These are phyloP conservation scores for Phytopythium kandeliae DNA, from an alignment of 352 stramenopile species.

Conservation along the genomic window DNA sequence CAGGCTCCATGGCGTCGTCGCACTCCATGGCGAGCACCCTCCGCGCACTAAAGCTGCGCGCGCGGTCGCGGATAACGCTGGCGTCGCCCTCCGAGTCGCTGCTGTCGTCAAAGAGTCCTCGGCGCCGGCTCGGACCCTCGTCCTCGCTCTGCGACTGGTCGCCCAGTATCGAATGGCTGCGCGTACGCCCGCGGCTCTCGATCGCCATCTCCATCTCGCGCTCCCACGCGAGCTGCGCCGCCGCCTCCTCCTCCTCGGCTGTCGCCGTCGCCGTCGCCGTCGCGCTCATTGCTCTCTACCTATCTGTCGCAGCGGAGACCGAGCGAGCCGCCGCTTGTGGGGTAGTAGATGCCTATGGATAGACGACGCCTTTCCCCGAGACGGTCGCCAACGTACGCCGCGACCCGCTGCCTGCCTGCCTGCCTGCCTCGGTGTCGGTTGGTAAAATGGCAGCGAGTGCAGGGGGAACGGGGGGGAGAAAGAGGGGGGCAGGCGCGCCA, in stretches of 20 bases:
- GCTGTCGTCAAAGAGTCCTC: slow-evolving; percentile 6
- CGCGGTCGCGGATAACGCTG: slow-evolving; percentile 16
- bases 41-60: slow-evolving; percentile 47
- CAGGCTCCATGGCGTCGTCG: slow-evolving; percentile 8
- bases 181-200: slow-evolving; percentile 60
- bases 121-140: slow-evolving; percentile 6
- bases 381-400: not conserved
- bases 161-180: slow-evolving; percentile 76
- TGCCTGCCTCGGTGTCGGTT: slow-evolving; percentile 1
- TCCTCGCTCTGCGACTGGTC: slow-evolving; percentile 25
- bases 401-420: too few relatives aligned
- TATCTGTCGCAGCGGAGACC: too few relatives aligned
- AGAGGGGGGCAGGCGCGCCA: not conserved
- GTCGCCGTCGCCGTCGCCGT: not conserved
- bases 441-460: slow-evolving; percentile 5
- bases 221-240: slow-evolving; percentile 58
- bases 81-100: slow-evolving; percentile 17
- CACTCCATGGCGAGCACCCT: slow-evolving; percentile 24
- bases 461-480: not conserved
- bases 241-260: slow-evolving; percentile 39
- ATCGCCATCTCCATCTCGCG: slow-evolving; percentile 79
- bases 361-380: too few relatives aligned
- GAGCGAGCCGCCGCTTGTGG: too few relatives aligned
- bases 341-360: too few relatives aligned
- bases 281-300: too few relatives aligned